Percentiles rank a stretch among this genome's conserved stretches.
Conservation (phyloP, 2,329 filamentous ascomycete genomes). For the Myriangium duriaei region DNA sequence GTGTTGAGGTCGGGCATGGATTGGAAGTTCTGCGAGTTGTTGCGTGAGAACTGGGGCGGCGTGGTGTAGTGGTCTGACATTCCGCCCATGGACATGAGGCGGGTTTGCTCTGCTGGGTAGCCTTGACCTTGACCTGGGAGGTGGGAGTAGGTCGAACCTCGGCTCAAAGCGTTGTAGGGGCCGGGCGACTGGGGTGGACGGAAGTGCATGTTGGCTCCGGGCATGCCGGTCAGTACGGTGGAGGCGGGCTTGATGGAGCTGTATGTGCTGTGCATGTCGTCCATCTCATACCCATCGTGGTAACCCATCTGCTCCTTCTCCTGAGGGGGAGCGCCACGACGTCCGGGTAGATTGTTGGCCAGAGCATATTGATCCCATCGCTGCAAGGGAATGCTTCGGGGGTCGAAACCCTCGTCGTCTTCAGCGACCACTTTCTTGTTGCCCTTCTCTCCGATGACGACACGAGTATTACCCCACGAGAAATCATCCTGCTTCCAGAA, state of each 20-base stretch:
- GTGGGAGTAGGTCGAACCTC: constrained; percentile 61
- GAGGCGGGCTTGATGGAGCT: constrained; percentile 78
- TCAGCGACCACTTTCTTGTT: constrained; percentile 81
- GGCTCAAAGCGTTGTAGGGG: constrained; percentile 53
- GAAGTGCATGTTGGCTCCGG: constrained; percentile 16
- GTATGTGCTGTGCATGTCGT: constrained; percentile 94
- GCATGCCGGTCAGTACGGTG: constrained; percentile 78
- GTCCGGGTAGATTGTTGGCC: constrained; percentile 77
- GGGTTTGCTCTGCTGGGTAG: constrained; percentile 25
- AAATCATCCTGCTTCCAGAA: constrained; percentile 99
- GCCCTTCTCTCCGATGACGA: constrained; percentile 90
- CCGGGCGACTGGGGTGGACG: constrained; percentile 62
- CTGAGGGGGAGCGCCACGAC: constrained; percentile 54
- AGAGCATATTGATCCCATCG: constrained; percentile 94
- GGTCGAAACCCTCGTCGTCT: constrained; percentile 75
- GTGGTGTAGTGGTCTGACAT: constrained; percentile 32
- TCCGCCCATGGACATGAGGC: constrained; percentile 49
- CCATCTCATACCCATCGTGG: constrained; percentile 70
- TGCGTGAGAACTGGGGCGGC: constrained; percentile 29
- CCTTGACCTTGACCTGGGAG: constrained; percentile 27
- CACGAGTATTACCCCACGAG: constrained; percentile 94
- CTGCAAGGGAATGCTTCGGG: constrained; percentile 83
- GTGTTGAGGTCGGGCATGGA: constrained; percentile 24
- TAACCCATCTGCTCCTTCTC: constrained; percentile 42
- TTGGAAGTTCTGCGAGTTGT: constrained; percentile 25